Percentiles rank a stretch among this genome's conserved stretches.
These are phyloP conservation scores for Stipa capillata DNA, from an alignment of 176 grass and related monocot species.

Conservation along the genomic window DNA sequence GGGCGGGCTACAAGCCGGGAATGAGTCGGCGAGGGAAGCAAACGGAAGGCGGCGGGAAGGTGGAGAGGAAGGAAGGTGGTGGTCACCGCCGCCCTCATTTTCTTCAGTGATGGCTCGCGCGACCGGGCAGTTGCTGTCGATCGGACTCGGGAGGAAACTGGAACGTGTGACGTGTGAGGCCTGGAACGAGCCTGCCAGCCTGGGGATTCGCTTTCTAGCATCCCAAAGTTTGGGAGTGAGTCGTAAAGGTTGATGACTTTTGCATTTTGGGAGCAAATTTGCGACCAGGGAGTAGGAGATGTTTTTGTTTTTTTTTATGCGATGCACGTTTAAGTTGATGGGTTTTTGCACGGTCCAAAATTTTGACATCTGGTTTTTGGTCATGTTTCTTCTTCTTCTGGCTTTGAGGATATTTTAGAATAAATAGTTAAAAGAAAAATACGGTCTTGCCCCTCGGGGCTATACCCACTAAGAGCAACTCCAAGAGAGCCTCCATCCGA, in stretches of 20 bases:
- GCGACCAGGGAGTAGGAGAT: background rate
- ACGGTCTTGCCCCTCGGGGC: too few species aligned
- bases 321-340: too few species aligned
- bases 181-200: background rate
- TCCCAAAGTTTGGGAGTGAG: background rate
- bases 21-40: background rate
- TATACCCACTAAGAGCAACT: too few species aligned
- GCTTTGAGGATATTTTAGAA: too few species aligned
- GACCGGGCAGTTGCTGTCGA: conserved; percentile 5
- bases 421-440: too few species aligned
- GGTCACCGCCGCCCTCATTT: conserved; percentile 24
- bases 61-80: background rate
- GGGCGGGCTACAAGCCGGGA: background rate
- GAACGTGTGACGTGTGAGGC: background rate
- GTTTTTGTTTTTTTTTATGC: background rate
- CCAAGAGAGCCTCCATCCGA: too few species aligned
- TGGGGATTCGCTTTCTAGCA: background rate
- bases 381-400: too few species aligned
- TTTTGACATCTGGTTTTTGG: too few species aligned
- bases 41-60: background rate
- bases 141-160: background rate
- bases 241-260: too few species aligned
- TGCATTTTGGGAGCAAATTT: background rate
- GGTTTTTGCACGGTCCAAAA: too few species aligned
- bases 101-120: background rate